Evolutionary conservation across 805 yeast species (phyloP).

Genomic region (Candida montana): DNA sequence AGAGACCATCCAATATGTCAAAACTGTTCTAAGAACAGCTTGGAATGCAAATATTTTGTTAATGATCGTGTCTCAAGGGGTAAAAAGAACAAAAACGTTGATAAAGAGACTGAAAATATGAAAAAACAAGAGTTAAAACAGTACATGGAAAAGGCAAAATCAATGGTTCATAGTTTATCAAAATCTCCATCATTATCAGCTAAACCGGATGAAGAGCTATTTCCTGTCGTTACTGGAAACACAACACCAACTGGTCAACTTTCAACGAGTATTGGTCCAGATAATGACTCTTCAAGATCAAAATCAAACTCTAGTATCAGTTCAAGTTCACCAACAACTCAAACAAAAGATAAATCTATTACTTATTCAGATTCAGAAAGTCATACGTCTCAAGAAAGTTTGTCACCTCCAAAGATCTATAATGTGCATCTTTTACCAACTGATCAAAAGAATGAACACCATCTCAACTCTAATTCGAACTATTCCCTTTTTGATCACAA

Average conservation of each 20-base stretch:
- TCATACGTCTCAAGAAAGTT: constrained; percentile 21
- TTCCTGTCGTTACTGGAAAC: not conserved
- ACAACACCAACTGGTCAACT: not conserved
- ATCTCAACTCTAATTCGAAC: not conserved
- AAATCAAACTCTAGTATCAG: not conserved
- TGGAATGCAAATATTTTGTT: constrained; percentile 50
- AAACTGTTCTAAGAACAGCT: constrained; percentile 41
- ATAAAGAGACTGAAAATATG: constrained; percentile 18
- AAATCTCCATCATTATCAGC: constrained; percentile 1
- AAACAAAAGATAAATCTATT: constrained; percentile 16
- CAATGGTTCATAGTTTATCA: constrained; percentile 5
- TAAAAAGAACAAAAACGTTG: constrained; percentile 22
- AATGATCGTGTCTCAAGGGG: constrained; percentile 46
- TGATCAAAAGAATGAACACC: constrained; percentile 11
- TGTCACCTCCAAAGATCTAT: constrained; percentile 25
- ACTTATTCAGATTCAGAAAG: constrained; percentile 24
- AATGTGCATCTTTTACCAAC: constrained; percentile 24
- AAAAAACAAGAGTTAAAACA: constrained; percentile 22
- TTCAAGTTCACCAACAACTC: constrained; percentile 6
- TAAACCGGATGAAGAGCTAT: not conserved
- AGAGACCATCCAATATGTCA: constrained; percentile 47
- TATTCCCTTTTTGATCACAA: constrained; percentile 4
- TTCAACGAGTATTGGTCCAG: not conserved
- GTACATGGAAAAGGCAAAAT: constrained; percentile 22
- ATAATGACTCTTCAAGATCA: not conserved